Percentiles rank a stretch among this genome's conserved stretches.
phyloP scores from a whole-genome alignment of 768 basidiomycete species.

The Agrocybe pediades region DNA sequence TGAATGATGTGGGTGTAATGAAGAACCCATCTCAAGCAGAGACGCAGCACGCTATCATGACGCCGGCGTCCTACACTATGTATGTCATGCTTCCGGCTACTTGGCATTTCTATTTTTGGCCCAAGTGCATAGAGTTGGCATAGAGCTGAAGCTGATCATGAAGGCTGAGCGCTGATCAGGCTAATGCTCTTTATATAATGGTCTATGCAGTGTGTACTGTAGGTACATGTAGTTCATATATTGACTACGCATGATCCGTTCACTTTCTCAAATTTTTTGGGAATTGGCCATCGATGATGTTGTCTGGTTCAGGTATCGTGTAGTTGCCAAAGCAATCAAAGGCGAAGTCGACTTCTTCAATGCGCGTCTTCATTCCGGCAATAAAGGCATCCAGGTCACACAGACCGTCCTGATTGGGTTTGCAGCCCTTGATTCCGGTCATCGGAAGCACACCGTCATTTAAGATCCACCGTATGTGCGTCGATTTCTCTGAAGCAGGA shows the following conservation, averaged over 20 bases:
- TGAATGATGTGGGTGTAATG: background rate
- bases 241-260: background rate
- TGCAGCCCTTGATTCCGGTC: conserved; percentile 64
- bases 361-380: conserved; percentile 53
- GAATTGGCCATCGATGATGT: conserved; percentile 38
- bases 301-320: conserved; percentile 40
- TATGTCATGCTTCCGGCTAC: background rate
- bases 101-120: background rate
- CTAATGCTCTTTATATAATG: no score
- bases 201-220: no score
- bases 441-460: conserved; percentile 77
- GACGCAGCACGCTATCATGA: background rate
- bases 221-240: background rate
- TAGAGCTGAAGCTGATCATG: background rate
- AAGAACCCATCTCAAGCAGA: no score
- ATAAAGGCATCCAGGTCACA: conserved; percentile 67
- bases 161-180: no score
- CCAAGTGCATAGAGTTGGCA: background rate
- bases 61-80: no score
- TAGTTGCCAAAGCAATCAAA: conserved; percentile 62
- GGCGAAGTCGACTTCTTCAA: conserved; percentile 59
- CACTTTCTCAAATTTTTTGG: conserved; percentile 18
- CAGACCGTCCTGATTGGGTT: conserved; percentile 53
- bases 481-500: conserved; percentile 23
- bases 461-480: conserved; percentile 67